phyloP scores from a whole-genome alignment of 2,329 filamentous ascomycete genomes.

The Parafenestella ontariensis region DNA sequence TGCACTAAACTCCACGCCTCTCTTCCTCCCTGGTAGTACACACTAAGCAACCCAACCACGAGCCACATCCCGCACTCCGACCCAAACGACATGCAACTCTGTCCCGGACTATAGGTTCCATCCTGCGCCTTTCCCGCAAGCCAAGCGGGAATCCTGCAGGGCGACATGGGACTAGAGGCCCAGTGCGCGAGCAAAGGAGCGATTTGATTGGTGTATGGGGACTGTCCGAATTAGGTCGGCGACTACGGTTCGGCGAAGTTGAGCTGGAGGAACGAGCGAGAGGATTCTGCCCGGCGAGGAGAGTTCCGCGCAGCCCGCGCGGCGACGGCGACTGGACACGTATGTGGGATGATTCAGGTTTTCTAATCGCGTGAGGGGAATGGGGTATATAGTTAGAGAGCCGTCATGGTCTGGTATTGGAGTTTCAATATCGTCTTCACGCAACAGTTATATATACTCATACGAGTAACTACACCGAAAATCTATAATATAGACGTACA shows the following conservation, averaged over 20 bases:
- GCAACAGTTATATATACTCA: neutral
- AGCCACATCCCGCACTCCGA: neutral
- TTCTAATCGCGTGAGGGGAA: no score
- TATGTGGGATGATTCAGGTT: neutral
- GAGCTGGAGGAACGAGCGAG: neutral
- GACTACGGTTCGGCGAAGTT: slow-evolving; percentile 24
- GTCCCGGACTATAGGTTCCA: slow-evolving; percentile 15
- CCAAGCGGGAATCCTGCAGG: slow-evolving; percentile 8
- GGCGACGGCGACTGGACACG: neutral
- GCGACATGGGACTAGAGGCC: slow-evolving; percentile 3
- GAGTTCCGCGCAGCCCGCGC: neutral
- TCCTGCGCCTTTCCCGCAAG: slow-evolving; percentile 17
- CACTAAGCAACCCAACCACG: neutral
- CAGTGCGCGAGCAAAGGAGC: neutral
- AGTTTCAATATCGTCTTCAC: no score
- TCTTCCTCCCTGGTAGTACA: neutral
- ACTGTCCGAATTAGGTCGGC: slow-evolving; percentile 27
- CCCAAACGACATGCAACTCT: neutral
- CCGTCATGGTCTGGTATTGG: no score
- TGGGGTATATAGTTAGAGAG: no score
- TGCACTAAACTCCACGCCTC: neutral
- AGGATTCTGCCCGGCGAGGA: neutral
- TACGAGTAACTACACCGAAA: neutral
- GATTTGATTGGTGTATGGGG: slow-evolving; percentile 11
- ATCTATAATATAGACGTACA: neutral